Base-by-base conservation (phyloP, 2,329 filamentous ascomycete species). In the Alternaria novae-zelandiae region DNA sequence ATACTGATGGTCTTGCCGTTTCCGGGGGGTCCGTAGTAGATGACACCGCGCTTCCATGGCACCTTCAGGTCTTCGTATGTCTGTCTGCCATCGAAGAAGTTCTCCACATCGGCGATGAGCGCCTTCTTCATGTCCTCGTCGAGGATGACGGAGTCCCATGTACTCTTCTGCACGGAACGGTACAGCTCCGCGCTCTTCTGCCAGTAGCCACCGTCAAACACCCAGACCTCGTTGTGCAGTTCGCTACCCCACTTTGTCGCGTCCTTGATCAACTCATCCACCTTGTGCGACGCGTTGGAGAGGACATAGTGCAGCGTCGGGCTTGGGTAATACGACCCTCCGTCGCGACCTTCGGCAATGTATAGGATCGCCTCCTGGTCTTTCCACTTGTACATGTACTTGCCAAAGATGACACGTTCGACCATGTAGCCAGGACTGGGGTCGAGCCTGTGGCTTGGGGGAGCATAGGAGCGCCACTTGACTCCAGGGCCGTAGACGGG, bases 1-100 rank as follows among this genome's bases (percentile, higher is more conserved):
- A 91, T 89, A 32, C 86, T 88, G 68, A 91, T 90, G 0, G 89
- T 91, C 80, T 91, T 91, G 53, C 76, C 90, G 63, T 91, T 91
- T 12, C 85, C 85, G 1, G 85, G 88, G 0, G 88, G 87, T 0
- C 89, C 89, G 65, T 91, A 85, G 73, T 90, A 91, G 61, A 92
- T 91, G 47, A 91, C 80, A 0, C 89, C 89, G 50, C 89, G 81
- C 83, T 92, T 92, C 90, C 90, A 92, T 0, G 90, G 89, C 5
- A 92, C 88, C 64, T 84, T 84, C 46, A 92, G 82, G 51, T 85
- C 81, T 5, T 81, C 73, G 71, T 92, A 92, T 2, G 86, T 87
- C 6, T 86, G 83, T 30, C 84, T 81, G 0, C 83, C 84, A 54
- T 87, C 82, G 74, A 90, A 92, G 79, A 92, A 92, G 49, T 86